These are phyloP conservation scores for Coemansia sp. DNA, from an alignment of 192 early-diverging fungal genomes.

Conservation along the genomic window DNA sequence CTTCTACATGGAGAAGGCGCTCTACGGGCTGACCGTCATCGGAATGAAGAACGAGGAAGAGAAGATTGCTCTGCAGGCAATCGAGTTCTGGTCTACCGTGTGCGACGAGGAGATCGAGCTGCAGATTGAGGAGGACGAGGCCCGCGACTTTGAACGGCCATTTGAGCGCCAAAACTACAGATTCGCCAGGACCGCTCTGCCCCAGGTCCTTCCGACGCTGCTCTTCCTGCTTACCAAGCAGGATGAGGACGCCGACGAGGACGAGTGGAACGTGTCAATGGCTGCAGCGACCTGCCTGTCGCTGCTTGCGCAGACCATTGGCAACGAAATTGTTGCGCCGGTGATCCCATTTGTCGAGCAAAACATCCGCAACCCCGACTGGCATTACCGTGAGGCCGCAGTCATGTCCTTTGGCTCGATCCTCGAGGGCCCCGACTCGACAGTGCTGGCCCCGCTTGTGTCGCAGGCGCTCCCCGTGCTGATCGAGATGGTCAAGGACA, in stretches of 20 bases:
- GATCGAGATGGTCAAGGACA: conserved; percentile 88
- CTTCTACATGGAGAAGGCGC: conserved; percentile 95
- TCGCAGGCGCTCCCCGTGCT: conserved; percentile 85
- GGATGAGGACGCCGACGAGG: conserved; percentile 98
- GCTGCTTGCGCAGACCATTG: conserved; percentile 81
- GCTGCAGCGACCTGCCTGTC: conserved; percentile 94
- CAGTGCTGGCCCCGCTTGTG: conserved; percentile 67
- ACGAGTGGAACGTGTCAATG: conserved; percentile 99
- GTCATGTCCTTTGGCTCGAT: conserved; percentile 99
- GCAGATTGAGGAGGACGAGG: conserved; percentile 61
- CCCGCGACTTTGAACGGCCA: conserved; percentile 53
- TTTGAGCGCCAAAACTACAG: conserved; percentile 59
- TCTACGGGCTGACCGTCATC: conserved; percentile 85
- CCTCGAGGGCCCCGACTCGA: conserved; percentile 82
- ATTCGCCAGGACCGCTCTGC: conserved; percentile 77
- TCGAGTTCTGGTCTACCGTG: conserved; percentile 99
- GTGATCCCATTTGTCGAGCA: conserved; percentile 89
- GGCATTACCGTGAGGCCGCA: conserved; percentile 95
- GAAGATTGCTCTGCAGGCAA: conserved; percentile 91
- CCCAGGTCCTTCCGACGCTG: conserved; percentile 84
- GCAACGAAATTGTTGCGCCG: conserved; percentile 74
- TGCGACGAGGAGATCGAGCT: conserved; percentile 93
- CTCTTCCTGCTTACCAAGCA: conserved; percentile 90
- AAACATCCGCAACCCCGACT: conserved; percentile 82
- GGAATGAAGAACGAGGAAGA: conserved; percentile 91